Evolutionary conservation across 257 asterid genomes (phyloP).

Genomic region (Lantana camara): DNA sequence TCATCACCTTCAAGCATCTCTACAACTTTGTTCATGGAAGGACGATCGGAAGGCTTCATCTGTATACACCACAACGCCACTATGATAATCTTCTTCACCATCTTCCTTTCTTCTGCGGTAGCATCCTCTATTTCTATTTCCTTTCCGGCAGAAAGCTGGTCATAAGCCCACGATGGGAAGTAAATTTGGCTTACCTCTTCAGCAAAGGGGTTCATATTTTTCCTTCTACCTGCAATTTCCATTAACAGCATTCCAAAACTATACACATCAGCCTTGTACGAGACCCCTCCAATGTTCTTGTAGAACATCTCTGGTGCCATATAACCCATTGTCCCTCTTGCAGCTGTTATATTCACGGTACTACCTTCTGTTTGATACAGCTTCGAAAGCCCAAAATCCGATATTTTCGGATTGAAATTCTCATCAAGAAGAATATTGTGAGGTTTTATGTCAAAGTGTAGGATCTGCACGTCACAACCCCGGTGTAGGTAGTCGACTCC

Average conservation of each 20-base stretch:
- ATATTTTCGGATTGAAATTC: slow-evolving; percentile 42
- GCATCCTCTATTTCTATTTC: slow-evolving; percentile 39
- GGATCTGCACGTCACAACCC: slow-evolving; percentile 45
- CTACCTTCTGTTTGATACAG: slow-evolving; percentile 29
- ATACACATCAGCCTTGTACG: slow-evolving; percentile 46
- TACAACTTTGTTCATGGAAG: slow-evolving; percentile 46
- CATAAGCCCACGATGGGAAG: slow-evolving; percentile 50
- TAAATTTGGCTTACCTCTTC: slow-evolving; percentile 42
- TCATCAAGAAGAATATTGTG: slow-evolving; percentile 40
- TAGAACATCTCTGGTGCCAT: slow-evolving; percentile 50
- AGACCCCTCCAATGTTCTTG: slow-evolving; percentile 43
- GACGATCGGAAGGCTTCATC: slow-evolving; percentile 52
- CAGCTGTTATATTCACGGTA: slow-evolving; percentile 33
- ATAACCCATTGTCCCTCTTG: slow-evolving; percentile 50
- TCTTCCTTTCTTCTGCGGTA: slow-evolving; percentile 33
- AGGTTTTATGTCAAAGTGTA: slow-evolving; percentile 50
- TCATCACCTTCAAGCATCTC: slow-evolving; percentile 53
- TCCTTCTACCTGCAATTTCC: slow-evolving; percentile 44
- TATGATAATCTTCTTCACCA: slow-evolving; percentile 39
- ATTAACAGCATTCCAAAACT: slow-evolving; percentile 50
- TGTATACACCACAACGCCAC: slow-evolving; percentile 60
- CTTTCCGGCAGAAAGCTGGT: slow-evolving; percentile 34
- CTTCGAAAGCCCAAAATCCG: slow-evolving; percentile 44
- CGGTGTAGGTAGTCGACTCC: slow-evolving; percentile 47
- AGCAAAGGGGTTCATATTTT: slow-evolving; percentile 36